Evolutionary conservation across 176 grass and related monocot genomes (phyloP).

Genomic region (Cenchrus americanus): DNA sequence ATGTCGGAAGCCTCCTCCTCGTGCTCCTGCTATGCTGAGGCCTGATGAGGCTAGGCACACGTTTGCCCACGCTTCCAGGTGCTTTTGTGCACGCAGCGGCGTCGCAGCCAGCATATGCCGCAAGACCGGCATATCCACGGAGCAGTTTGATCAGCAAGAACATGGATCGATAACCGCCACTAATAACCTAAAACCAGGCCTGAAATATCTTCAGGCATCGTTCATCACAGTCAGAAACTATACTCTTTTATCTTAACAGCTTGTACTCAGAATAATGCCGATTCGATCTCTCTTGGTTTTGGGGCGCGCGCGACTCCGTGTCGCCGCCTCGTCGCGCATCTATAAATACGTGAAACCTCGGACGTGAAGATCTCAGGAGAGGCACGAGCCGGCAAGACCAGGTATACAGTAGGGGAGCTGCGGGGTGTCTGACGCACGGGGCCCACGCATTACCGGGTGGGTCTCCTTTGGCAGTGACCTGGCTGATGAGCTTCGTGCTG

Average conservation of each 20-base stretch:
- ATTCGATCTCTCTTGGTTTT: neutral
- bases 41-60: neutral
- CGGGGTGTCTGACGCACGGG: neutral
- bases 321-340: neutral
- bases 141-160: neutral
- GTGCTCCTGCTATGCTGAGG: neutral
- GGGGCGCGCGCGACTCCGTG: too few species aligned
- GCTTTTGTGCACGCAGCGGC: too few species aligned
- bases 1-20: too few species aligned
- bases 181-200: neutral
- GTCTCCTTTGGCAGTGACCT: slow-evolving; percentile 49
- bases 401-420: too few species aligned
- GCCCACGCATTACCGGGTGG: slow-evolving; percentile 45
- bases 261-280: slow-evolving; percentile 20
- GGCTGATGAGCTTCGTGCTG: neutral
- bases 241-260: neutral
- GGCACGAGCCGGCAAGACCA: neutral
- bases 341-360: slow-evolving; percentile 45
- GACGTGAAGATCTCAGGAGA: neutral
- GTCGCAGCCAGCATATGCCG: slow-evolving; percentile 44
- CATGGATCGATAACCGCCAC: neutral
- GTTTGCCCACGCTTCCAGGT: neutral
- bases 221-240: neutral
- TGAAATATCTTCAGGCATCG: neutral
- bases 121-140: slow-evolving; percentile 36